Evolutionary conservation across 306 rosid genomes (phyloP).

Genomic region (Trichosanthes cucumerina): DNA sequence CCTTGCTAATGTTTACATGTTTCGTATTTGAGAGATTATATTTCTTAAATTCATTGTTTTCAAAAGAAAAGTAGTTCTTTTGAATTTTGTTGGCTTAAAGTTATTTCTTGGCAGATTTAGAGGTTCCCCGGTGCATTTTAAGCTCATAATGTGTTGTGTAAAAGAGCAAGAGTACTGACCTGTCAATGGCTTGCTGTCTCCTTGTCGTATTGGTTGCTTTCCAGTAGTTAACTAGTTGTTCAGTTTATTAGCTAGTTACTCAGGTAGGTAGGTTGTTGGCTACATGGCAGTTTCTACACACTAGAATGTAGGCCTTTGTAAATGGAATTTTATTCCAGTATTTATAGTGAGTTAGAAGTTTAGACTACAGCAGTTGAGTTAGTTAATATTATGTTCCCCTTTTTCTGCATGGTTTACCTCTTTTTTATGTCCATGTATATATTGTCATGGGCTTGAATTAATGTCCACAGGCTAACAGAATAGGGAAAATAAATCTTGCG

Average conservation of each 20-base stretch:
- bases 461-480: constrained; percentile 70
- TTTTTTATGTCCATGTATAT: not conserved
- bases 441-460: not conserved
- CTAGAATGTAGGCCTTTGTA: not conserved
- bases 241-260: not conserved
- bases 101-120: not conserved
- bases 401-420: not conserved
- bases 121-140: not conserved
- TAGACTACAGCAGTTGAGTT: not conserved
- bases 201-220: not conserved
- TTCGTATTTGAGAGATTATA: not conserved
- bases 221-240: not conserved
- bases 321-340: not conserved
- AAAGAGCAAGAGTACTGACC: not conserved
- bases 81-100: not conserved
- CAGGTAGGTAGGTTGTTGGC: not conserved
- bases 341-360: not conserved
- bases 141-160: not conserved
- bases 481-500: constrained; percentile 94
- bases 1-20: not conserved
- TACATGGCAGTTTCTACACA: not conserved
- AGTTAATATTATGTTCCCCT: not conserved
- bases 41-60: not conserved
- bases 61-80: not conserved
- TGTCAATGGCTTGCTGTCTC: not conserved